These are phyloP conservation scores for Calonectria honghensis DNA, from an alignment of 2,329 filamentous ascomycete species.

Conservation along the genomic window DNA sequence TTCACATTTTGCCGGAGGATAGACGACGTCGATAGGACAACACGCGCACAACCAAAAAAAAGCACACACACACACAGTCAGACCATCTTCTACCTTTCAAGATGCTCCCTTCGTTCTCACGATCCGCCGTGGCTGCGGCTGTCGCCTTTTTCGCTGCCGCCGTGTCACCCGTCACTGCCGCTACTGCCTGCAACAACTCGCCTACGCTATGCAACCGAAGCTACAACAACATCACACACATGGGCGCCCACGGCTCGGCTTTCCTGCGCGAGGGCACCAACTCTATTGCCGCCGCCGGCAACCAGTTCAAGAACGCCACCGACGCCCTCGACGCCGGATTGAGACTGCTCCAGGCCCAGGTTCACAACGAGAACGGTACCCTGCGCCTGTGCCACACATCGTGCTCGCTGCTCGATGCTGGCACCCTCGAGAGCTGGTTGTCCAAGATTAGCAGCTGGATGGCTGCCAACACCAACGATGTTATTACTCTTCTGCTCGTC, in stretches of 20 bases:
- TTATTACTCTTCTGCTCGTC: constrained; percentile 84
- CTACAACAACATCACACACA: constrained; percentile 86
- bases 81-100: constrained; percentile 11
- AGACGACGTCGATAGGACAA: constrained; percentile 14
- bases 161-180: constrained; percentile 49
- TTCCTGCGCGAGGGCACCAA: constrained; percentile 81
- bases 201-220: constrained; percentile 81
- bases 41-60: constrained; percentile 10
- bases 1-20: not conserved
- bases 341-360: constrained; percentile 82
- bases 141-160: constrained; percentile 49
- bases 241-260: constrained; percentile 84
- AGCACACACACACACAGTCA: constrained; percentile 1
- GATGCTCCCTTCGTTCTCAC: constrained; percentile 50
- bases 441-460: constrained; percentile 80
- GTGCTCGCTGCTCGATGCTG: constrained; percentile 82
- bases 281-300: constrained; percentile 78
- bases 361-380: constrained; percentile 76
- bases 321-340: constrained; percentile 82
- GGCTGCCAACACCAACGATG: constrained; percentile 81
- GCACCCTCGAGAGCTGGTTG: constrained; percentile 79
- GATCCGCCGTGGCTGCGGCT: constrained; percentile 46
- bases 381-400: constrained; percentile 83
- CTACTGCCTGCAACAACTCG: constrained; percentile 85
- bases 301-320: constrained; percentile 85